These are phyloP conservation scores for Nakaseomyces sp. DNA, from an alignment of 1,139 yeast genomes.

Conservation along the genomic window DNA sequence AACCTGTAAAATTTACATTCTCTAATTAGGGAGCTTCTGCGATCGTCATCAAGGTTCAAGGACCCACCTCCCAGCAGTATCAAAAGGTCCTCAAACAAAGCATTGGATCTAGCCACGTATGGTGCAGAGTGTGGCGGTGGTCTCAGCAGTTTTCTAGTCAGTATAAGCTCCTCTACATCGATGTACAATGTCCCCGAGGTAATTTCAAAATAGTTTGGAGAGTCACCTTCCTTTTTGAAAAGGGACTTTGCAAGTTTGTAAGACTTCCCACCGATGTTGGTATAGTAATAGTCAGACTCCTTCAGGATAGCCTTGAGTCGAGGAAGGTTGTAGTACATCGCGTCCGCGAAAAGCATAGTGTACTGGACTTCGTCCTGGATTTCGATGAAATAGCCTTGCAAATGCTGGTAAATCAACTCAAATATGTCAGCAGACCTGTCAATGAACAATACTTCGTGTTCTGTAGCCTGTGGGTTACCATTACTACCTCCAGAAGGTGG, in stretches of 20 bases:
- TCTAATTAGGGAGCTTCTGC: conserved; percentile 42
- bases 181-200: conserved; percentile 44
- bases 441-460: conserved; percentile 43
- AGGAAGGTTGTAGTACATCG: conserved; percentile 60
- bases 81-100: conserved; percentile 52
- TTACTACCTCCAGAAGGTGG: conserved; percentile 6
- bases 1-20: conserved; percentile 78
- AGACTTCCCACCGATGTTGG: conserved; percentile 50
- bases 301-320: conserved; percentile 44
- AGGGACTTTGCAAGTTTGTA: conserved; percentile 53
- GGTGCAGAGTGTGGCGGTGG: conserved; percentile 72
- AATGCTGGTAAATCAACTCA: conserved; percentile 54
- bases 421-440: conserved; percentile 73
- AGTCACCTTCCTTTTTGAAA: conserved; percentile 52
- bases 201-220: conserved; percentile 68
- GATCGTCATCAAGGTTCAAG: conserved; percentile 45
- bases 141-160: conserved; percentile 41
- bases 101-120: conserved; percentile 46
- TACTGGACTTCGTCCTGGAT: conserved; percentile 52
- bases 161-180: conserved; percentile 38
- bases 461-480: conserved; percentile 22
- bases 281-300: conserved; percentile 46
- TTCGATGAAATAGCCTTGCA: conserved; percentile 67
- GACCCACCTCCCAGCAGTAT: conserved; percentile 49
- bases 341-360: conserved; percentile 60